Evolutionary conservation across 306 rosid species (phyloP).

Genomic region (Prunus fruticosa): DNA sequence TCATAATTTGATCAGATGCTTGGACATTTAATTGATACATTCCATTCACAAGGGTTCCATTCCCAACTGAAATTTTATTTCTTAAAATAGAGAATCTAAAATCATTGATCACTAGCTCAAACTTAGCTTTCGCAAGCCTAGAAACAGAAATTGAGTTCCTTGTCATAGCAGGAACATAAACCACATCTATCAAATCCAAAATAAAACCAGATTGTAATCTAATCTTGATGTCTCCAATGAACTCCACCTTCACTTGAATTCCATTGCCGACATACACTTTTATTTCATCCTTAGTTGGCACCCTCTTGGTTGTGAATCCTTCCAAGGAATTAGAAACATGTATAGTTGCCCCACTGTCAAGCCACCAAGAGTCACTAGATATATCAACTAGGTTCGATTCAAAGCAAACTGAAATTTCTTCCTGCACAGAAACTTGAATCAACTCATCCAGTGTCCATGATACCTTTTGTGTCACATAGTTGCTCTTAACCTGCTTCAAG

Average conservation of each 20-base stretch:
- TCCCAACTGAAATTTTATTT: not conserved
- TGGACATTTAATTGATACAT: not conserved
- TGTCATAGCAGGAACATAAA: not conserved
- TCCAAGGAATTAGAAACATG: not conserved
- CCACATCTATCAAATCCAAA: not conserved
- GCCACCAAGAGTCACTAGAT: not conserved
- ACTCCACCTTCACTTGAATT: no score
- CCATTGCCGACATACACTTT: not conserved
- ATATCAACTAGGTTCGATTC: not conserved
- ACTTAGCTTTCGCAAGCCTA: no score
- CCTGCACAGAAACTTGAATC: not conserved
- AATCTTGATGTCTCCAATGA: not conserved
- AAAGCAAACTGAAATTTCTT: not conserved
- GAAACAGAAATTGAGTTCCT: not conserved
- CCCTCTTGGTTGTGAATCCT: not conserved
- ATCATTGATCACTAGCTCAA: no score
- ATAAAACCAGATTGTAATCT: not conserved
- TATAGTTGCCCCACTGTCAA: not conserved
- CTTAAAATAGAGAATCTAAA: no score
- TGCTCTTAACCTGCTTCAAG: no score
- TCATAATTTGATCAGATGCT: no score
- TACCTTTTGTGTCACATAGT: not conserved
- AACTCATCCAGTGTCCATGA: not conserved
- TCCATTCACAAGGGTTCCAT: not conserved
- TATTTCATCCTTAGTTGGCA: not conserved